phyloP scores from a whole-genome alignment of 768 basidiomycete species.

The Leccinum disarticulatum region DNA sequence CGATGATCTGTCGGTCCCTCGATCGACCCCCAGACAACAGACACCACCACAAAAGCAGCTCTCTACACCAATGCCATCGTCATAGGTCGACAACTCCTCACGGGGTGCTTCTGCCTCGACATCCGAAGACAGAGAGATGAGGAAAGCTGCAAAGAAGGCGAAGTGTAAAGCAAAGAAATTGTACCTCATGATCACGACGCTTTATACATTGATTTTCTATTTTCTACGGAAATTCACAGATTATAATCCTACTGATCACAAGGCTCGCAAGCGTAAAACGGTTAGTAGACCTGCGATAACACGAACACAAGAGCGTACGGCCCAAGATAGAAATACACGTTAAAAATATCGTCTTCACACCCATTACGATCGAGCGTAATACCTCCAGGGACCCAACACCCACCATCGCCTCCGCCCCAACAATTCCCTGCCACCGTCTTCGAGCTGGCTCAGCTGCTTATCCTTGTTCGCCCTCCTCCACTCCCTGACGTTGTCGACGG shows the following conservation, averaged over 20 bases:
- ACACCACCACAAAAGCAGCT: conserved; percentile 12
- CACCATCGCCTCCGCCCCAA: conserved; percentile 32
- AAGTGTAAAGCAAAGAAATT: conserved; percentile 34
- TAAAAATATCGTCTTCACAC: conserved; percentile 31
- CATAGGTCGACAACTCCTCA: conserved; percentile 9
- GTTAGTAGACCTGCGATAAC: conserved; percentile 11
- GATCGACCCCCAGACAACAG: too few species aligned
- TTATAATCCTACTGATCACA: conserved; percentile 13
- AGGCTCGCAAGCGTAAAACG: too few species aligned
- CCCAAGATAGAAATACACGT: conserved; percentile 30
- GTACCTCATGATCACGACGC: conserved; percentile 3
- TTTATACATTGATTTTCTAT: conserved; percentile 21
- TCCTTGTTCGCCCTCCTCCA: conserved; percentile 48
- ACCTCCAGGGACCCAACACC: conserved; percentile 41
- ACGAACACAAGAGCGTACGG: conserved; percentile 30
- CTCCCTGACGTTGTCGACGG: conserved; percentile 70
- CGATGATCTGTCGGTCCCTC: conserved; percentile 13
- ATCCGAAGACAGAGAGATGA: conserved; percentile 24
- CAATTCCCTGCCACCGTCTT: conserved; percentile 15
- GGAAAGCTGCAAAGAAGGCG: conserved; percentile 35
- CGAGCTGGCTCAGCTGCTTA: conserved; percentile 33
- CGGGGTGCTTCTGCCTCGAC: conserved; percentile 23
- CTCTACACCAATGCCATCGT: background rate
- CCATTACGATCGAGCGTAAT: conserved; percentile 60
- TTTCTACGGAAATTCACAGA: conserved; percentile 12